Percentiles rank a stretch among this genome's conserved stretches.
These are phyloP conservation scores for Cercospora janseana DNA, from an alignment of 2,329 filamentous ascomycete species.

Conservation along the genomic window DNA sequence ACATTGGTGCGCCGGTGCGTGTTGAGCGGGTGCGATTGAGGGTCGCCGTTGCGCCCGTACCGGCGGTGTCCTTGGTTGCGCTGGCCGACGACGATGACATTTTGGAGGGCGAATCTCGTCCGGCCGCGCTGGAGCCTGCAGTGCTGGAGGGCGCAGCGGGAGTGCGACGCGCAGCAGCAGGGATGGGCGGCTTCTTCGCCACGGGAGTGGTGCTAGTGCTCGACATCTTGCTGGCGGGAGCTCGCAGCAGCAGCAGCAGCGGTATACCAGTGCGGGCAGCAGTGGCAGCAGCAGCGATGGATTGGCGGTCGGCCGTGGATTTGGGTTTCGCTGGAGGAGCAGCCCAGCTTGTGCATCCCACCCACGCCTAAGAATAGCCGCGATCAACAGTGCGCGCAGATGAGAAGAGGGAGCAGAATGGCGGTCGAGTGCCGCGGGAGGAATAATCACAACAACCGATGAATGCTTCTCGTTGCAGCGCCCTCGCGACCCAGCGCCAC, in stretches of 20 bases:
- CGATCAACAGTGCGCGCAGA: neutral
- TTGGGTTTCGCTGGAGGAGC: neutral
- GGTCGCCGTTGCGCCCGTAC: constrained; percentile 22
- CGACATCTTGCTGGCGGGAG: neutral
- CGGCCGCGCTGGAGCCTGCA: constrained; percentile 13
- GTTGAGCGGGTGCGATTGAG: constrained; percentile 57
- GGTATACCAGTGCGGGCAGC: no score
- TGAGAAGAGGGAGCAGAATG: neutral
- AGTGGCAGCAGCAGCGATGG: constrained; percentile 4
- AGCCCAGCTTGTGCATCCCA: constrained; percentile 4
- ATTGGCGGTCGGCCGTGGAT: constrained; percentile 5
- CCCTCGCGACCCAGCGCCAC: neutral
- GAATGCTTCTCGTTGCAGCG: no score
- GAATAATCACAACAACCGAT: no score
- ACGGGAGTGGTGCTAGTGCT: constrained; percentile 22
- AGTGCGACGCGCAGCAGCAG: constrained; percentile 22
- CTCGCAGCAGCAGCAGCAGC: neutral
- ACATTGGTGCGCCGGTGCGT: constrained; percentile 63
- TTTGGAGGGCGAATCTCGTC: constrained; percentile 26
- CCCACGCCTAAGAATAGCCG: constrained; percentile 17
- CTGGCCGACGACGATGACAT: constrained; percentile 24
- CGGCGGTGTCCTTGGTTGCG: constrained; percentile 14
- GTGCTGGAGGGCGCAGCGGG: constrained; percentile 17
- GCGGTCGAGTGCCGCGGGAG: no score
- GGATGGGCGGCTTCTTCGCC: constrained; percentile 23